phyloP scores from a whole-genome alignment of 345 rosid genomes.

The Brassica cretica region DNA sequence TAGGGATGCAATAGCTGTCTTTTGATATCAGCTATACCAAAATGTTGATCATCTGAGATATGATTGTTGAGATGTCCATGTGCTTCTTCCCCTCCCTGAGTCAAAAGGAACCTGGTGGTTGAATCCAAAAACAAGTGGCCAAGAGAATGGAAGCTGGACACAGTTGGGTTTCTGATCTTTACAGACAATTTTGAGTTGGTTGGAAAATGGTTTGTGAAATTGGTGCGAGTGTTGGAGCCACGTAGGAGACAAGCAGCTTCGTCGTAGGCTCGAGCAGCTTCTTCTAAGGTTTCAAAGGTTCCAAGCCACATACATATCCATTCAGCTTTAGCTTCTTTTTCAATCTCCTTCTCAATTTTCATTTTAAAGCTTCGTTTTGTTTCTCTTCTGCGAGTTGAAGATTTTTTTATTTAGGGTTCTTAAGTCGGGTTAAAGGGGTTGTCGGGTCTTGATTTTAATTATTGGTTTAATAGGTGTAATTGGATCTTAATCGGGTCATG shows the following conservation, averaged over 20 bases:
- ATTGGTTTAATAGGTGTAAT: no score
- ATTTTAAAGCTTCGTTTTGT: no score
- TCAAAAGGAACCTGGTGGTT: conserved; percentile 43
- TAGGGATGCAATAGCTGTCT: conserved; percentile 67
- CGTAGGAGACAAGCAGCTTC: conserved; percentile 89
- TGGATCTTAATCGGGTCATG: no score
- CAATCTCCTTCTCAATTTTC: no score
- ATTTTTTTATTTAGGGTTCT: no score
- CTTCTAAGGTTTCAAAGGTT: conserved; percentile 75
- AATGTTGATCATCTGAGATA: conserved; percentile 26
- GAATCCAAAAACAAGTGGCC: conserved; percentile 45
- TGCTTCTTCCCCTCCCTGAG: conserved; percentile 21
- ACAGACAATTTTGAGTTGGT: conserved; percentile 58
- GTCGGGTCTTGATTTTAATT: no score
- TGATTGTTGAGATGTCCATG: conserved; percentile 22
- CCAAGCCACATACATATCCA: conserved; percentile 96
- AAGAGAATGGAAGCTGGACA: conserved; percentile 42
- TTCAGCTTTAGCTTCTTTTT: no score
- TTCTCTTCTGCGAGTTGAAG: no score
- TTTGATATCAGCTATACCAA: conserved; percentile 48
- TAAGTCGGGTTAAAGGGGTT: no score
- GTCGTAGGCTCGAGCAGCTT: conserved; percentile 88
- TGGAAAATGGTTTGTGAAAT: conserved; percentile 55
- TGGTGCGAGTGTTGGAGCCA: conserved; percentile 82
- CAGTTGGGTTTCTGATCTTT: conserved; percentile 53